phyloP scores from a whole-genome alignment of 164 flowering plant species.

The Tetrastigma voinierianum region DNA sequence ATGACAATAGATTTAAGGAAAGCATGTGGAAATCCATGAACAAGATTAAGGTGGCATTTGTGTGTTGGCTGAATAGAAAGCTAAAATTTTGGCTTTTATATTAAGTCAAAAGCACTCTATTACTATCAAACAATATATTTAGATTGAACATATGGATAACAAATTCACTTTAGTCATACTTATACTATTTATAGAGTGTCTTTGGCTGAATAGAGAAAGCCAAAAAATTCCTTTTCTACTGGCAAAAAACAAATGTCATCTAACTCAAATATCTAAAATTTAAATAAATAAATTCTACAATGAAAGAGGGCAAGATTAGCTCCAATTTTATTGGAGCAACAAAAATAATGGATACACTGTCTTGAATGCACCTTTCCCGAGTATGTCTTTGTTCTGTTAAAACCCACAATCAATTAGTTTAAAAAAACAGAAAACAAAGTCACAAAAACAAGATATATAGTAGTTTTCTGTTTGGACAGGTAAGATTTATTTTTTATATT shows the following conservation, averaged over 20 bases:
- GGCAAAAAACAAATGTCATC: too few species aligned
- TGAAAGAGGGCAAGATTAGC: neutral
- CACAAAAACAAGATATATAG: neutral
- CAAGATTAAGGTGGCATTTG: too few species aligned
- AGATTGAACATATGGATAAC: too few species aligned
- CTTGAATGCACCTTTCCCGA: constrained; percentile 72
- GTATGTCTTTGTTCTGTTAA: constrained; percentile 49
- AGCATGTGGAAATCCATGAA: constrained; percentile 3
- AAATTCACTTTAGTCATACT: too few species aligned
- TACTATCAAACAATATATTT: too few species aligned
- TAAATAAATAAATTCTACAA: neutral
- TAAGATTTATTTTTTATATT: too few species aligned
- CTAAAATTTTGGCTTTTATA: too few species aligned
- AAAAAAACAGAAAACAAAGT: neutral
- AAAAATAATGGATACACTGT: constrained; percentile 43
- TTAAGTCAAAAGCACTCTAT: too few species aligned
- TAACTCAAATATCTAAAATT: neutral
- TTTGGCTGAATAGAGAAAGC: too few species aligned
- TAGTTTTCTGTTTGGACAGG: neutral
- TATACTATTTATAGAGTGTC: too few species aligned
- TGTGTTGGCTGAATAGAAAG: too few species aligned
- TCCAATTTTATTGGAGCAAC: neutral
- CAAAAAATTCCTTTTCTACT: too few species aligned
- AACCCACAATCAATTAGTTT: neutral
- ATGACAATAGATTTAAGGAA: constrained; percentile 9